phyloP scores from a whole-genome alignment of 495 filamentous ascomycete species.

The Glarea lozoyensis region DNA sequence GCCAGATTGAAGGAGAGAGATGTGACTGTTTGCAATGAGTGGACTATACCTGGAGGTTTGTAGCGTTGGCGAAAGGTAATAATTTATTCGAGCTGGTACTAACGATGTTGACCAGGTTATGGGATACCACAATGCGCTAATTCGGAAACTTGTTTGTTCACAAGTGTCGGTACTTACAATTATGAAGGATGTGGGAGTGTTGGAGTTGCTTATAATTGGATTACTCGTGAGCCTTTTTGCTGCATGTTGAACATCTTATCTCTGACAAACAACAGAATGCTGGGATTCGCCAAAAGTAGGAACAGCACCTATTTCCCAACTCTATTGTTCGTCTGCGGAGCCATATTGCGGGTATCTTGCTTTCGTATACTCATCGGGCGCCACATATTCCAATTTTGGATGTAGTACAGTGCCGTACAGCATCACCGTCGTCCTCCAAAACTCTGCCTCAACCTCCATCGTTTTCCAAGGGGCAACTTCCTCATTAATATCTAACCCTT shows the following conservation, averaged over 20 bases:
- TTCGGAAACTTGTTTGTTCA: constrained; percentile 14
- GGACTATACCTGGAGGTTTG: constrained; percentile 16
- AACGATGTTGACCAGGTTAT: constrained; percentile 3
- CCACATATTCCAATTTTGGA: constrained; percentile 16
- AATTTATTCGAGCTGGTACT: not conserved
- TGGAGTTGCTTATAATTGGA: constrained; percentile 12
- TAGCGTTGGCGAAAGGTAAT: not conserved
- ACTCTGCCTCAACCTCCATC: not conserved
- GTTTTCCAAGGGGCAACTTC: not conserved
- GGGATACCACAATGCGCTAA: constrained; percentile 11
- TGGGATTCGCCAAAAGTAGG: constrained; percentile 9
- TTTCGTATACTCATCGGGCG: constrained; percentile 3
- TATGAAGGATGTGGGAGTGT: constrained; percentile 17
- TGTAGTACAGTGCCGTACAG: constrained; percentile 9
- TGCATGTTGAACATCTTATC: not conserved
- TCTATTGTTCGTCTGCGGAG: not conserved
- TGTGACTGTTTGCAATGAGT: constrained; percentile 13
- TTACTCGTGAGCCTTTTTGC: constrained; percentile 8
- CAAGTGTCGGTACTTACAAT: constrained; percentile 1
- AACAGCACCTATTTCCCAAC: not conserved
- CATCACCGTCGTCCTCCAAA: constrained; percentile 7
- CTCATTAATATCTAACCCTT: not conserved
- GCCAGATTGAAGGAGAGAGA: constrained; percentile 7
- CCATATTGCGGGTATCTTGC: constrained; percentile 16
- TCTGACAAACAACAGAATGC: constrained; percentile 6